Conservation (phyloP, 352 stramenopile species). For the Phytophthora agathidicida region DNA sequence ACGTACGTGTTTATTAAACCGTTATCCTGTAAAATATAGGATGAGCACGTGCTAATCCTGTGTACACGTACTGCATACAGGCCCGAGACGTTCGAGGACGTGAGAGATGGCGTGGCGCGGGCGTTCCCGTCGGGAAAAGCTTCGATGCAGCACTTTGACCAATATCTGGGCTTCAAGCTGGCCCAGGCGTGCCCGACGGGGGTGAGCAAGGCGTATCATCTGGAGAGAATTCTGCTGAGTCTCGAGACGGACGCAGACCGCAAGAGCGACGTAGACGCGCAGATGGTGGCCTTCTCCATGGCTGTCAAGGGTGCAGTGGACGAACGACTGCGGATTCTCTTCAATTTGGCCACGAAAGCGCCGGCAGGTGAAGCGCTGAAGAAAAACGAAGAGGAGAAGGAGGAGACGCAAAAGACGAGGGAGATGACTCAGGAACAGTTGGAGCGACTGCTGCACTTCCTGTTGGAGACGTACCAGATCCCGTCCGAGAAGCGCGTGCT, state of each 20-base stretch:
- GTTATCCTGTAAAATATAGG: too few species aligned
- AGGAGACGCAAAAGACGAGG: slow-evolving; percentile 37
- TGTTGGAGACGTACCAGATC: slow-evolving; percentile 83
- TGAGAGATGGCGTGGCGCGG: slow-evolving; percentile 50
- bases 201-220: slow-evolving; percentile 72
- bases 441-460: slow-evolving; percentile 64
- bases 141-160: slow-evolving; percentile 78
- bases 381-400: slow-evolving; percentile 26
- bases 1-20: too few species aligned
- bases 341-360: slow-evolving; percentile 64
- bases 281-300: slow-evolving; percentile 86
- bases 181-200: slow-evolving; percentile 58
- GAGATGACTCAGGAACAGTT: slow-evolving; percentile 66
- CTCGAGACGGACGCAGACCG: slow-evolving; percentile 57
- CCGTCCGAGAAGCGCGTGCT: slow-evolving; percentile 87
- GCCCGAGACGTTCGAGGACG: slow-evolving; percentile 52
- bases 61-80: slow-evolving; percentile 25
- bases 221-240: slow-evolving; percentile 80
- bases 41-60: too few species aligned
- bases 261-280: slow-evolving; percentile 70
- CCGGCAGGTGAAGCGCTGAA: slow-evolving; percentile 26
- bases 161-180: slow-evolving; percentile 79
- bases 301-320: slow-evolving; percentile 75
- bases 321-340: slow-evolving; percentile 74
- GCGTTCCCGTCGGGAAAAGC: slow-evolving; percentile 74